Percentiles rank a stretch among this genome's conserved stretches.
Evolutionary conservation across 495 filamentous ascomycete genomes (phyloP).

Genomic region (Talaromyces borbonicus): DNA sequence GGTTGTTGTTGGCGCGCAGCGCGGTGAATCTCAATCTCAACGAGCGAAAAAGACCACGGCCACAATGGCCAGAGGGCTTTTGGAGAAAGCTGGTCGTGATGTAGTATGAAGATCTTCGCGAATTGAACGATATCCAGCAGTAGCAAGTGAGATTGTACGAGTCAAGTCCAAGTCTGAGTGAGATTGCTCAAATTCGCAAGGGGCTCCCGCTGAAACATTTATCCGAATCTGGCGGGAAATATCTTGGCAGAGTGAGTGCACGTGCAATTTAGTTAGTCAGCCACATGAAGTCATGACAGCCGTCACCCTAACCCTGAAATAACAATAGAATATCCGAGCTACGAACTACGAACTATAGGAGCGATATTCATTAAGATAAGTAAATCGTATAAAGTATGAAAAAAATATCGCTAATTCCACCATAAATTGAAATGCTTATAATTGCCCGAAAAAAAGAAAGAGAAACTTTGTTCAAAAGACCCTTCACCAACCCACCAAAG

Average conservation of each 20-base stretch:
- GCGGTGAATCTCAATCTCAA: constrained; percentile 1
- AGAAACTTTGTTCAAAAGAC: no score
- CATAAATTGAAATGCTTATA: background rate
- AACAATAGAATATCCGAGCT: no score
- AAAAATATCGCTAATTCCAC: no score
- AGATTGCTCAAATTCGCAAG: constrained; percentile 4
- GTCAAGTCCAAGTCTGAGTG: background rate
- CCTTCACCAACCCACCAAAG: background rate
- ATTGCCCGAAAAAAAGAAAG: no score
- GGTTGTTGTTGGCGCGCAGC: background rate
- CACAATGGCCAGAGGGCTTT: background rate
- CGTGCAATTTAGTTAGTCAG: background rate
- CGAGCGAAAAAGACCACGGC: background rate
- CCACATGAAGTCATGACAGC: constrained; percentile 4
- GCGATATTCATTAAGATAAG: no score
- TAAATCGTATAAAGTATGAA: no score
- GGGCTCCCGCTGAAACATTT: constrained; percentile 6
- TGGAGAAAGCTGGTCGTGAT: background rate
- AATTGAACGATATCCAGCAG: background rate
- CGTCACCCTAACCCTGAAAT: background rate
- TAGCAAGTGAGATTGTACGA: background rate
- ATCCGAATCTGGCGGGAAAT: constrained; percentile 1
- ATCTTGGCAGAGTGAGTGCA: constrained; percentile 1
- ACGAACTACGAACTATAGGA: no score
- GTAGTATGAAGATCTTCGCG: background rate